Evolutionary conservation across 2,329 filamentous ascomycete genomes (phyloP).

Genomic region (Plectosphaerella plurivora): DNA sequence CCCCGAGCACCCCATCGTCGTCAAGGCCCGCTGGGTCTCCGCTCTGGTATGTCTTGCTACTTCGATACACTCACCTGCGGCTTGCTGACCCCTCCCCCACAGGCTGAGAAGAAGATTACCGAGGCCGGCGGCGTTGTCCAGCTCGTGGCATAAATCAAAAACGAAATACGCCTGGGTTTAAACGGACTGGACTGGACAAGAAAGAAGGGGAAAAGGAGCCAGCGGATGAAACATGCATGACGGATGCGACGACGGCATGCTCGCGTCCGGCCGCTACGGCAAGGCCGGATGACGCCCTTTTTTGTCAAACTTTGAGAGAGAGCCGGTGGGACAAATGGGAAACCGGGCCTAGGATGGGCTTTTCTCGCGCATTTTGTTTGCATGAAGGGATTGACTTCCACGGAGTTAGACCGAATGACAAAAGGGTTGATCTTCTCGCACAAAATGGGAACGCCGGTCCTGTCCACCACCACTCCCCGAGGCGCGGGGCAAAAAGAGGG

Average conservation of each 20-base stretch:
- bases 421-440: conserved; percentile 10
- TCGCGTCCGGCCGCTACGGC: not conserved
- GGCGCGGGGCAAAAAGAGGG: too few relatives aligned
- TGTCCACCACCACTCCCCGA: not conserved
- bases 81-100: not conserved
- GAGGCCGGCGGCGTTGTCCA: conserved; percentile 94
- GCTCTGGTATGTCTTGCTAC: conserved; percentile 48
- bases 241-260: not conserved
- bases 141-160: conserved; percentile 70
- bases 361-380: conserved; percentile 11
- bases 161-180: not conserved
- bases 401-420: conserved; percentile 13
- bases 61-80: too few relatives aligned
- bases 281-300: conserved; percentile 5
- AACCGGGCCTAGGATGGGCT: conserved; percentile 8
- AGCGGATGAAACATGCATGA: conserved; percentile 1
- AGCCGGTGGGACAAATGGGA: conserved; percentile 10
- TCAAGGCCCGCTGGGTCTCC: conserved; percentile 92
- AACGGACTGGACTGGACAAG: not conserved
- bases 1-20: conserved; percentile 87
- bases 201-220: not conserved
- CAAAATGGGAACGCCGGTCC: not conserved
- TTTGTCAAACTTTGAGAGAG: conserved; percentile 6
- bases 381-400: conserved; percentile 13
- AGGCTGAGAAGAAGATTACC: conserved; percentile 96